A percentile compares a stretch with the other conserved stretches of the same genome.
phyloP scores from a whole-genome alignment of 352 stramenopile species.

The Lagenidium sp. region DNA sequence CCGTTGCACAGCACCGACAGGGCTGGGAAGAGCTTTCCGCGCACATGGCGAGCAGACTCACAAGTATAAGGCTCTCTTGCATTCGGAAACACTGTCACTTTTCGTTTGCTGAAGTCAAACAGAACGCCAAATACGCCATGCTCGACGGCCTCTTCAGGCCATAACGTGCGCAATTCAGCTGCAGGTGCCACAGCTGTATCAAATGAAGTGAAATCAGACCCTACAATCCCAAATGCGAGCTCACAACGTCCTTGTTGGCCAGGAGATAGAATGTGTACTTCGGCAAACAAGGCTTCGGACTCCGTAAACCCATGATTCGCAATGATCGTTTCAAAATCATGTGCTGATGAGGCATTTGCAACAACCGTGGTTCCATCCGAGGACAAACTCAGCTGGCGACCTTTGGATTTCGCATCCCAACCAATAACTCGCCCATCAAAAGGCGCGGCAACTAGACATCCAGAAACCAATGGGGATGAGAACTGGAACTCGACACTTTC shows the following conservation, averaged over 20 bases:
- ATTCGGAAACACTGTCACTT: slow-evolving; percentile 42
- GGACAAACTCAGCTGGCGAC: slow-evolving; percentile 33
- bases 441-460: slow-evolving; percentile 45
- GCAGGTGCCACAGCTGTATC: slow-evolving; percentile 12
- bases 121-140: slow-evolving; percentile 53
- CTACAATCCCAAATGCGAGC: slow-evolving; percentile 49
- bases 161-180: slow-evolving; percentile 28
- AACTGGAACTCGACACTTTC: slow-evolving; percentile 41
- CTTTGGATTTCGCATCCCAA: slow-evolving; percentile 53
- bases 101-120: slow-evolving; percentile 66
- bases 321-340: slow-evolving; percentile 49
- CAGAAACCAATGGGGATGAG: slow-evolving; percentile 42
- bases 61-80: slow-evolving; percentile 25
- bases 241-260: slow-evolving; percentile 34
- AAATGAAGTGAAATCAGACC: slow-evolving; percentile 20
- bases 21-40: slow-evolving; percentile 37
- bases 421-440: slow-evolving; percentile 51
- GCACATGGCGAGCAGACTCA: no score
- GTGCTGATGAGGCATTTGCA: slow-evolving; percentile 36
- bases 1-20: slow-evolving; percentile 69
- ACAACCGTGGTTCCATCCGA: slow-evolving; percentile 40
- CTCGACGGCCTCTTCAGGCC: slow-evolving; percentile 21
- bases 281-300: slow-evolving; percentile 37
- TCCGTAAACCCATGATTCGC: slow-evolving; percentile 44
- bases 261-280: slow-evolving; percentile 41